phyloP scores from a whole-genome alignment of 106 monocot genomes.

The Allium sativum region DNA sequence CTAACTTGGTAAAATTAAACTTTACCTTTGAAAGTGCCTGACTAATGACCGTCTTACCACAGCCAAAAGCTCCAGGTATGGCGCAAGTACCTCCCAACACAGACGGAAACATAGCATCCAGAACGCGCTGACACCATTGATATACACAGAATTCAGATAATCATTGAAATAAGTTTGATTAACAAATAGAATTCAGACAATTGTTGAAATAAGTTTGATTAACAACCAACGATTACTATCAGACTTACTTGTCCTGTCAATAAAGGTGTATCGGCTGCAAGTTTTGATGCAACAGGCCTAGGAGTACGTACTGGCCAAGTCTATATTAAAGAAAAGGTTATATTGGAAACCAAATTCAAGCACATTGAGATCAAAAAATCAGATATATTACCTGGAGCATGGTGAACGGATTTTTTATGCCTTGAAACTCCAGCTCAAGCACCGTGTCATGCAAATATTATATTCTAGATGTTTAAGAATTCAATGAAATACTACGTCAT shows the following conservation, averaged over 20 bases:
- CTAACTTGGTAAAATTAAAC: too few relatives aligned
- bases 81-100: slow-evolving; percentile 99
- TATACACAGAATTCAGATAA: too few relatives aligned
- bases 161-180: too few relatives aligned
- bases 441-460: slow-evolving; percentile 64
- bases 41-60: slow-evolving; percentile 99
- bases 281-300: slow-evolving; percentile 87
- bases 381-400: slow-evolving; percentile 84
- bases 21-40: slow-evolving; percentile 99
- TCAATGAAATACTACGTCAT: too few relatives aligned
- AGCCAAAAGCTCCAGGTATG: slow-evolving; percentile 99
- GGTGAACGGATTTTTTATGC: slow-evolving; percentile 70
- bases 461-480: background rate
- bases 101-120: slow-evolving; percentile 98
- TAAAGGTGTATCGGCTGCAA: slow-evolving; percentile 97
- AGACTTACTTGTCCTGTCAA: slow-evolving; percentile 90
- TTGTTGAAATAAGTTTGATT: too few relatives aligned
- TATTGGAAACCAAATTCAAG: too few relatives aligned
- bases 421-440: slow-evolving; percentile 97
- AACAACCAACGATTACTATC: too few relatives aligned
- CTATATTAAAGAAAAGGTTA: slow-evolving; percentile 33
- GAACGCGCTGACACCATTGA: slow-evolving; percentile 96
- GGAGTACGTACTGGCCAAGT: slow-evolving; percentile 95
- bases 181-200: too few relatives aligned
- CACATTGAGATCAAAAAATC: background rate